These are phyloP conservation scores for Castanea mollissima DNA, from an alignment of 306 rosid species.

Conservation along the genomic window DNA sequence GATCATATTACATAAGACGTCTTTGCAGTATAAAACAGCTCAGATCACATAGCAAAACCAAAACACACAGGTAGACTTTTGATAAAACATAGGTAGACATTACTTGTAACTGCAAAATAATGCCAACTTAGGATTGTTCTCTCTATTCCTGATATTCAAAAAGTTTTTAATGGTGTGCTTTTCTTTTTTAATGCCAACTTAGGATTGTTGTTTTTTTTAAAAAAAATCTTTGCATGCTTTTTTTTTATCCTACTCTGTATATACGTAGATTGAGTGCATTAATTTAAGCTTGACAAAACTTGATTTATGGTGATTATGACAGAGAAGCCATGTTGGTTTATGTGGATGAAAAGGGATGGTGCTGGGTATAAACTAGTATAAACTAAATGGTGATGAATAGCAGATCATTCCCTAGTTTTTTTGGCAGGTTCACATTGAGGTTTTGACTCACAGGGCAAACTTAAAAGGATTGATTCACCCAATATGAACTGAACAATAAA, in stretches of 20 bases:
- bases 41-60: background rate
- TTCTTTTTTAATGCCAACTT: too few relatives aligned
- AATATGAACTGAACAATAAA: too few relatives aligned
- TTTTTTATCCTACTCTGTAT: background rate
- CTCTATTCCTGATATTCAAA: background rate
- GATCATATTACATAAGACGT: background rate
- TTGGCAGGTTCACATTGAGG: background rate
- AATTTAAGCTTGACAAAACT: background rate
- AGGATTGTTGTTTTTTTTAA: too few relatives aligned
- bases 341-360: background rate
- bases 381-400: background rate
- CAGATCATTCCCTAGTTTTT: background rate
- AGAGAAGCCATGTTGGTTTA: background rate
- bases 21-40: background rate
- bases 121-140: background rate
- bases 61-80: too few relatives aligned
- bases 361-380: background rate
- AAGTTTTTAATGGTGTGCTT: too few relatives aligned
- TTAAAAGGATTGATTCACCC: too few relatives aligned
- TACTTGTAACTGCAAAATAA: background rate
- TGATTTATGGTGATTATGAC: background rate
- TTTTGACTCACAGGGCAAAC: background rate
- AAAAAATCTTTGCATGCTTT: background rate
- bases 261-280: background rate
- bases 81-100: background rate